phyloP scores from a whole-genome alignment of 768 basidiomycete species.

The Imleria badia region DNA sequence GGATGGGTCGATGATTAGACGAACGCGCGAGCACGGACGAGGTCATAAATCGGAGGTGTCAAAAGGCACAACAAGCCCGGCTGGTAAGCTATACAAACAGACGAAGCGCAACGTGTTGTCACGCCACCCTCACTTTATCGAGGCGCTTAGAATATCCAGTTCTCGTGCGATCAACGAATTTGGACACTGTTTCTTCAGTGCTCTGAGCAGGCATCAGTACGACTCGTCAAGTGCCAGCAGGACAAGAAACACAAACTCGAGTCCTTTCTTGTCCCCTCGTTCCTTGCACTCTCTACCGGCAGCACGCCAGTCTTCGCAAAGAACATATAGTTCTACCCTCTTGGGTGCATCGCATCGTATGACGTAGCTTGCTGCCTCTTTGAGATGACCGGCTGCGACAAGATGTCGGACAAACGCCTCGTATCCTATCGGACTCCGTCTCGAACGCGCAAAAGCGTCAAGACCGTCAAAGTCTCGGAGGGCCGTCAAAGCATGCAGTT shows the following conservation, averaged over 20 bases:
- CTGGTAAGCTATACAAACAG: background rate
- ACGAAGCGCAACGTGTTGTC: background rate
- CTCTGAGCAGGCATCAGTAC: conserved; percentile 41
- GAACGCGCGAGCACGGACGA: background rate
- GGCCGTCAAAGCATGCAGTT: conserved; percentile 79
- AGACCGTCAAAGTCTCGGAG: conserved; percentile 83
- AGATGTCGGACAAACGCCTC: conserved; percentile 86
- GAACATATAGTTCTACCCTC: conserved; percentile 83
- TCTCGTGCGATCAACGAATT: conserved; percentile 81
- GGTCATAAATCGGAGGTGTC: background rate
- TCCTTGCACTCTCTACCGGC: conserved; percentile 92
- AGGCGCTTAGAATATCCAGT: conserved; percentile 59
- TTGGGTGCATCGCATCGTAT: conserved; percentile 80
- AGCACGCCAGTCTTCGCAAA: conserved; percentile 86
- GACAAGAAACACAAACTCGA: conserved; percentile 65
- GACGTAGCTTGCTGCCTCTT: conserved; percentile 78
- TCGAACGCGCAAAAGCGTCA: conserved; percentile 82
- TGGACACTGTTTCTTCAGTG: conserved; percentile 71
- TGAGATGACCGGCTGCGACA: conserved; percentile 67
- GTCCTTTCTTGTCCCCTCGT: conserved; percentile 74
- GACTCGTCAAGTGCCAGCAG: no score
- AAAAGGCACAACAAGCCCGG: no score
- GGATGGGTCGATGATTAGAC: no score
- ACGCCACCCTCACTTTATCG: conserved; percentile 57
- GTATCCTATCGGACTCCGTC: conserved; percentile 93